Evolutionary conservation across 768 basidiomycete species (phyloP).

Genomic region (Mycena alexandri): DNA sequence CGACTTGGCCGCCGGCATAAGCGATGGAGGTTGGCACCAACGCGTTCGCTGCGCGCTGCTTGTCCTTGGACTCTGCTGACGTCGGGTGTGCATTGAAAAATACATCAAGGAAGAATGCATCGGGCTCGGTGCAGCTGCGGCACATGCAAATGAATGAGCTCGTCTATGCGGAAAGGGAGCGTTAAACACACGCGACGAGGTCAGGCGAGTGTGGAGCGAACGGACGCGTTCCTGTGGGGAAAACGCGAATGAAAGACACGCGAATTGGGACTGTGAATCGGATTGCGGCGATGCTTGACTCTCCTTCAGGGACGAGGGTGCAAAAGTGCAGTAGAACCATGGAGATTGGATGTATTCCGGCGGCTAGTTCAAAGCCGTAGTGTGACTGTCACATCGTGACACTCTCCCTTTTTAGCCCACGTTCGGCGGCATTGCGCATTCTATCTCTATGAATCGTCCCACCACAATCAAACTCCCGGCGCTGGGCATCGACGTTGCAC

Average conservation of each 20-base stretch:
- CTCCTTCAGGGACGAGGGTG: constrained; percentile 68
- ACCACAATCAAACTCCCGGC: constrained; percentile 69
- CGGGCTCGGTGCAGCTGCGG: constrained; percentile 75
- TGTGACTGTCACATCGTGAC: neutral
- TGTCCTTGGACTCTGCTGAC: constrained; percentile 62
- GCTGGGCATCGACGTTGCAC: constrained; percentile 53
- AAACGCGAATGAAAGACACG: constrained; percentile 76
- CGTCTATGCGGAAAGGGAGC: constrained; percentile 9
- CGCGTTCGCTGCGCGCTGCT: constrained; percentile 75
- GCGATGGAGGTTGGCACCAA: constrained; percentile 79
- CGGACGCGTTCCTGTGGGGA: constrained; percentile 73
- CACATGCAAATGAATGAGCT: constrained; percentile 35
- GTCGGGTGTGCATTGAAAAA: constrained; percentile 80
- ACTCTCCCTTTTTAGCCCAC: neutral
- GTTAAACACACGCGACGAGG: constrained; percentile 67
- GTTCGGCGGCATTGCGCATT: neutral
- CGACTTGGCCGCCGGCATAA: constrained; percentile 75
- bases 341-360: too few species aligned
- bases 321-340: constrained; percentile 79
- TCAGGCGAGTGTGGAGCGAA: constrained; percentile 69
- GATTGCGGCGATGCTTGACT: constrained; percentile 73
- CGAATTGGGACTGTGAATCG: constrained; percentile 78
- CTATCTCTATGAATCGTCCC: constrained; percentile 61
- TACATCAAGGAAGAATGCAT: constrained; percentile 79
- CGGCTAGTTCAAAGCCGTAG: too few species aligned